A percentile compares a stretch with the other conserved stretches of the same genome.
Conservation (phyloP, 176 grass and related monocot species). For the Carex cristatella region DNA sequence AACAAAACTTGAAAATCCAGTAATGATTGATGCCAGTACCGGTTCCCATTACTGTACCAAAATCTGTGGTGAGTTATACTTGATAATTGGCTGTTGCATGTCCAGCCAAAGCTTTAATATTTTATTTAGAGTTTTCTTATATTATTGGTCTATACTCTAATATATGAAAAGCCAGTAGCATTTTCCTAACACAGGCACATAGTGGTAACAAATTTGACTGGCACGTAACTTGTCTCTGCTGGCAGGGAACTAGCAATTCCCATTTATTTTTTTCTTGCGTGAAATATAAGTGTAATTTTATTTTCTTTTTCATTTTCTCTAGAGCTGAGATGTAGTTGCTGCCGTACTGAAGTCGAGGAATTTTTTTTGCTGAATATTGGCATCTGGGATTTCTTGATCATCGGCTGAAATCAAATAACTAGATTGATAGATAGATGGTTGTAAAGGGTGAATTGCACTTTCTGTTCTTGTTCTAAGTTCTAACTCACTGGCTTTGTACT, state of each 20-base stretch:
- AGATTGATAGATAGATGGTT: neutral
- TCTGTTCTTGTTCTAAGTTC: neutral
- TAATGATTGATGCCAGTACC: neutral
- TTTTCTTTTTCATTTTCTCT: neutral
- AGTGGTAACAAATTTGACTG: neutral
- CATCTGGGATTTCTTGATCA: neutral
- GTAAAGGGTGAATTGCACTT: neutral
- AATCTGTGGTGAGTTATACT: neutral
- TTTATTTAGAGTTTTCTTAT: neutral
- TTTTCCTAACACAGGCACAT: neutral
- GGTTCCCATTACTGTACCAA: neutral
- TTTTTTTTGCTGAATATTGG: neutral
- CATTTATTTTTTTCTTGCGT: neutral
- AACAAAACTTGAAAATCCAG: neutral
- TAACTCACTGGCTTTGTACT: neutral
- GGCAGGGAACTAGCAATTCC: neutral
- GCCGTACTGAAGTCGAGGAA: neutral
- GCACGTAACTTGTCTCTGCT: neutral
- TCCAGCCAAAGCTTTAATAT: neutral
- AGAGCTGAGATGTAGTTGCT: neutral
- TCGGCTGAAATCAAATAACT: neutral
- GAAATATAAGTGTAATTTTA: neutral
- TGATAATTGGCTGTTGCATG: neutral
- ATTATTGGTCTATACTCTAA: neutral
- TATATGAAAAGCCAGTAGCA: neutral